A percentile compares a stretch with the other conserved stretches of the same genome.
Conservation (phyloP, 2,329 filamentous ascomycete species). For the Lasiodiplodia gonubiensis region DNA sequence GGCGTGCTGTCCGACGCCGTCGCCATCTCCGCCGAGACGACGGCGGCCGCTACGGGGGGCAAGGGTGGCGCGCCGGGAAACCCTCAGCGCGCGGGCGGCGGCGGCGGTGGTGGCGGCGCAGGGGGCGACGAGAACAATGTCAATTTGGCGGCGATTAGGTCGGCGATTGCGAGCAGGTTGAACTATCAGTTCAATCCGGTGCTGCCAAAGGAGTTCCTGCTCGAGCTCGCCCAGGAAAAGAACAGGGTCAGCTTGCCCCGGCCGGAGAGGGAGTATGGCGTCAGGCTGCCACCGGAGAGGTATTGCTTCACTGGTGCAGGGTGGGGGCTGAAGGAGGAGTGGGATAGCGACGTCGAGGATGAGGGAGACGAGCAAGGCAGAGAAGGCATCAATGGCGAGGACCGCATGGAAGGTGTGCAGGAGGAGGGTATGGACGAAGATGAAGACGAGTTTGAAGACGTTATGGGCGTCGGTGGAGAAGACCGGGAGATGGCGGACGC, state of each 20-base stretch:
- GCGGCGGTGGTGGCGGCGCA: slow-evolving; percentile 25
- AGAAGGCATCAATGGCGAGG: slow-evolving; percentile 38
- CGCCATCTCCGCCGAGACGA: slow-evolving; percentile 41
- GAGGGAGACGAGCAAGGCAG: slow-evolving; percentile 50
- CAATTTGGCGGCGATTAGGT: slow-evolving; percentile 69
- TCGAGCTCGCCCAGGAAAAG: slow-evolving; percentile 73
- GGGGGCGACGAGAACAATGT: slow-evolving; percentile 56
- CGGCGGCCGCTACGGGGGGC: slow-evolving; percentile 17
- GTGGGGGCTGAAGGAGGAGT: slow-evolving; percentile 64
- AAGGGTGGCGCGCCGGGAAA: slow-evolving; percentile 34
- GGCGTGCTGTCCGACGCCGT: slow-evolving; percentile 73
- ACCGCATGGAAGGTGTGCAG: slow-evolving; percentile 35
- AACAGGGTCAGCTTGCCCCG: slow-evolving; percentile 69
- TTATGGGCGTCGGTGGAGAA: slow-evolving; percentile 41
- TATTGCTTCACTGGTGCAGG: slow-evolving; percentile 64
- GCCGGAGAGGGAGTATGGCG: slow-evolving; percentile 62
- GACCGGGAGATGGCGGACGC: slow-evolving; percentile 43
- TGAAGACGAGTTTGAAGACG: slow-evolving; percentile 53
- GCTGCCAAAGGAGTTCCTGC: slow-evolving; percentile 75
- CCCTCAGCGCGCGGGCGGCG: slow-evolving; percentile 32
- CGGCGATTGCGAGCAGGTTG: slow-evolving; percentile 73
- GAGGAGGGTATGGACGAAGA: slow-evolving; percentile 43
- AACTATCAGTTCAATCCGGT: slow-evolving; percentile 71
- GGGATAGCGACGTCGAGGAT: slow-evolving; percentile 61
- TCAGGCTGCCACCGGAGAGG: slow-evolving; percentile 66